These are phyloP conservation scores for Pelargonium nanum DNA, from an alignment of 345 rosid species.

Conservation along the genomic window DNA sequence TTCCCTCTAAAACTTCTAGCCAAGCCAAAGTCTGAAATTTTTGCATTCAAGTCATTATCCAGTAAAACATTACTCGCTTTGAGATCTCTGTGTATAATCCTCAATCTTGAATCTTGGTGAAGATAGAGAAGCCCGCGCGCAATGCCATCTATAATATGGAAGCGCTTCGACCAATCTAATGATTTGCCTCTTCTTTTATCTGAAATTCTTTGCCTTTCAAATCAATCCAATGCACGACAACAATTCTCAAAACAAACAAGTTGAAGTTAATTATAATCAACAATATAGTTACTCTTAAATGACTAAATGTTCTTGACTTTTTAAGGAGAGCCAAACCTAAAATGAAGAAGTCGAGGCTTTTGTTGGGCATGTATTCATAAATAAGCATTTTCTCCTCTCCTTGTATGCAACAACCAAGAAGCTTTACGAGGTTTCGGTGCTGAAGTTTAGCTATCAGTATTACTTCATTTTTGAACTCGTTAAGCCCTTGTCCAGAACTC, in stretches of 20 bases:
- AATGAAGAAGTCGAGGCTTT: too few species aligned
- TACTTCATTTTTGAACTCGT: slow-evolving; percentile 57
- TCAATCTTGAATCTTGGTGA: slow-evolving; percentile 35
- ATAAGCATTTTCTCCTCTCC: slow-evolving; percentile 53
- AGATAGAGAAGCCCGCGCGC: slow-evolving; percentile 41
- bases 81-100: slow-evolving; percentile 32
- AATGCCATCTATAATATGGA: slow-evolving; percentile 28
- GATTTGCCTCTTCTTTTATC: slow-evolving; percentile 9
- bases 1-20: slow-evolving; percentile 33
- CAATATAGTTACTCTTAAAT: too few species aligned
- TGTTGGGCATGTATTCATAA: slow-evolving; percentile 54
- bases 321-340: too few species aligned
- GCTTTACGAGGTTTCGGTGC: slow-evolving; percentile 61
- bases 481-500: slow-evolving; percentile 46
- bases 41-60: slow-evolving; percentile 30
- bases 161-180: slow-evolving; percentile 26
- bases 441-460: slow-evolving; percentile 47
- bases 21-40: slow-evolving; percentile 42
- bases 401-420: slow-evolving; percentile 56
- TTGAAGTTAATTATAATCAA: neutral
- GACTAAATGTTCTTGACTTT: too few species aligned
- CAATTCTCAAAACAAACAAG: too few species aligned
- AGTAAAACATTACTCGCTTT: slow-evolving; percentile 32
- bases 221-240: too few species aligned
- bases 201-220: neutral